Conservation (phyloP, 345 rosid species). For the Citrus australasica region DNA sequence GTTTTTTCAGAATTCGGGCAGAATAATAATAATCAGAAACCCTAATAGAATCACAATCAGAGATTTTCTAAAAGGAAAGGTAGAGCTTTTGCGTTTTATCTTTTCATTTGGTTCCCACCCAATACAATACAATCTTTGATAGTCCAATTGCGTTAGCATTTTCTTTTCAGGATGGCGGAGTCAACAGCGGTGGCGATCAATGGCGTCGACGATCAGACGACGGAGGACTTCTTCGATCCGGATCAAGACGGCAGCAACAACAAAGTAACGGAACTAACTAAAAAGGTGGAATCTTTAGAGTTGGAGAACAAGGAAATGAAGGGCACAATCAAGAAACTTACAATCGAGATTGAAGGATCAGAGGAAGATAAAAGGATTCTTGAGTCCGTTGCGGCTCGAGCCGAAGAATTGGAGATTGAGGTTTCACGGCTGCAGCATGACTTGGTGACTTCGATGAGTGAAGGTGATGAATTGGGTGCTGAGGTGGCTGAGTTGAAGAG, state of each 20-base stretch:
- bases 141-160: not conserved
- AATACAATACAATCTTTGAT: not conserved
- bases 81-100: not conserved
- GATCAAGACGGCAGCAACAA: constrained; percentile 37
- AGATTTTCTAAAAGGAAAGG: constrained; percentile 1
- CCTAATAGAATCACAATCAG: constrained; percentile 14
- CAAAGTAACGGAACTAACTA: constrained; percentile 25
- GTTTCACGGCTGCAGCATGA: constrained; percentile 65
- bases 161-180: constrained; percentile 44
- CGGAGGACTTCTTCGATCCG: constrained; percentile 29
- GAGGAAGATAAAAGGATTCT: constrained; percentile 50
- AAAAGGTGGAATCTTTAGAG: constrained; percentile 44
- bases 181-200: constrained; percentile 18
- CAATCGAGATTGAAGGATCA: constrained; percentile 44
- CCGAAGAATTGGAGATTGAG: constrained; percentile 64
- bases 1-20: not conserved
- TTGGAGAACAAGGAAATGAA: constrained; percentile 46
- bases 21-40: not conserved
- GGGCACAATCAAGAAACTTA: constrained; percentile 36
- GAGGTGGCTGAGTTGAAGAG: constrained; percentile 45
- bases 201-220: constrained; percentile 33
- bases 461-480: constrained; percentile 39
- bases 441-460: constrained; percentile 43
- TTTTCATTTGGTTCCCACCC: not conserved
- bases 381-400: constrained; percentile 45